phyloP scores from a whole-genome alignment of 1,284 basidiomycete species.

The Moesziomyces sp. region DNA sequence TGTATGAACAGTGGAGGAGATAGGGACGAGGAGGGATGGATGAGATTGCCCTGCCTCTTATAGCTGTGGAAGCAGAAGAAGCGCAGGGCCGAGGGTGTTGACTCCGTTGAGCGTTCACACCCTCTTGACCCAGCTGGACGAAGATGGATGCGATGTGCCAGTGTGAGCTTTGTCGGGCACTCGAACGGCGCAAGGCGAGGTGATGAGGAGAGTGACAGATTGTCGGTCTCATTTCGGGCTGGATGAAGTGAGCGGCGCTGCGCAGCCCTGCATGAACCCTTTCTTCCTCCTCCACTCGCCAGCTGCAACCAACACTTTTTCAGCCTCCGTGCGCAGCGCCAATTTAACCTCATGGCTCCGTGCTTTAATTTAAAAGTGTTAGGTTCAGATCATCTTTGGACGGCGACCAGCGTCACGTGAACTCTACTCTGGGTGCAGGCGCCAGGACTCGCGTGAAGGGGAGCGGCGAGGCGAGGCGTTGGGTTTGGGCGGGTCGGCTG shows the following conservation, averaged over 20 bases:
- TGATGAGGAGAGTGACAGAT: constrained; percentile 13
- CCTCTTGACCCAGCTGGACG: too few relatives aligned
- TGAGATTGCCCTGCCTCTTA: not conserved
- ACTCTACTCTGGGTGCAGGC: not conserved
- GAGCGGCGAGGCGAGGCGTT: not conserved
- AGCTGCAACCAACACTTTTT: not conserved
- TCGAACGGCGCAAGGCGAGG: not conserved
- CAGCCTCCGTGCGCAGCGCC: not conserved
- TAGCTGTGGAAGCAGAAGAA: not conserved
- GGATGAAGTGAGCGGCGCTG: not conserved
- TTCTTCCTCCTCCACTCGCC: not conserved
- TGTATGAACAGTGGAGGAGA: not conserved
- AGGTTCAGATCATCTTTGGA: not conserved
- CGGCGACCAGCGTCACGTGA: not conserved
- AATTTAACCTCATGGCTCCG: too few relatives aligned
- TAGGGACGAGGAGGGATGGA: not conserved
- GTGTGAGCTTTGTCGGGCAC: too few relatives aligned
- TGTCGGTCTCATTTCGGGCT: not conserved
- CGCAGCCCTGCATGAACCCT: too few relatives aligned
- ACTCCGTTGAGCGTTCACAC: too few relatives aligned
- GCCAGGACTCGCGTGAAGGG: not conserved
- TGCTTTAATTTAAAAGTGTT: not conserved
- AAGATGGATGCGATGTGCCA: too few relatives aligned
- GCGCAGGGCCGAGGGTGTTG: not conserved
- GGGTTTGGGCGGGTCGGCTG: not conserved